A percentile compares a stretch with the other conserved stretches of the same genome.
Conservation (phyloP, 768 basidiomycete species). For the Mycena crocata region DNA sequence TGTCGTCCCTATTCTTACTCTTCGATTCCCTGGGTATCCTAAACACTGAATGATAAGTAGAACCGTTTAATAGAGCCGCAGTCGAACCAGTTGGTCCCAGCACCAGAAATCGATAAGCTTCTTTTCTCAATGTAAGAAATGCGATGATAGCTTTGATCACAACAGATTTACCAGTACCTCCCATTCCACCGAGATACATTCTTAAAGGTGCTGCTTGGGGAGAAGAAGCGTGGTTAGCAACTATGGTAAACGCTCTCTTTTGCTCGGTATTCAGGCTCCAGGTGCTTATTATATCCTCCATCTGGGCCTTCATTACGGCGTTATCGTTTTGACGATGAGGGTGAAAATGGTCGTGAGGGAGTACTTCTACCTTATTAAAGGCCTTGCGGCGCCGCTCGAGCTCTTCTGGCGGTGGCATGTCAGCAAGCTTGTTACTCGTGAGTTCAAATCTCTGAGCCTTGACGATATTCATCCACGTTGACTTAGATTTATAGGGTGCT, state of each 20-base stretch:
- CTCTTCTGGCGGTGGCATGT: background rate
- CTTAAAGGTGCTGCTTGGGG: constrained; percentile 31
- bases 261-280: constrained; percentile 45
- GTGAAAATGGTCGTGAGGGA: background rate
- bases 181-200: constrained; percentile 48
- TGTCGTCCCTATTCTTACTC: background rate
- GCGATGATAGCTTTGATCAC: constrained; percentile 40
- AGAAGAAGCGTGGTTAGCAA: constrained; percentile 37
- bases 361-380: background rate
- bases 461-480: background rate
- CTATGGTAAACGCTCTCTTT: constrained; percentile 43
- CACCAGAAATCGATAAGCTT: constrained; percentile 36
- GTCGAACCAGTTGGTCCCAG: constrained; percentile 48
- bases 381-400: background rate
- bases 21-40: background rate
- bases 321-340: background rate
- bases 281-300: background rate
- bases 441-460: background rate
- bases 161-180: constrained; percentile 45
- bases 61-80: constrained; percentile 45
- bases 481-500: background rate
- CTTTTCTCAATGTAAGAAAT: constrained; percentile 35
- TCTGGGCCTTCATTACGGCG: background rate
- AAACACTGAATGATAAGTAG: constrained; percentile 39
- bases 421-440: background rate